Evolutionary conservation across 441 rosid species (phyloP).

Genomic region (Gossypium lobatum): DNA sequence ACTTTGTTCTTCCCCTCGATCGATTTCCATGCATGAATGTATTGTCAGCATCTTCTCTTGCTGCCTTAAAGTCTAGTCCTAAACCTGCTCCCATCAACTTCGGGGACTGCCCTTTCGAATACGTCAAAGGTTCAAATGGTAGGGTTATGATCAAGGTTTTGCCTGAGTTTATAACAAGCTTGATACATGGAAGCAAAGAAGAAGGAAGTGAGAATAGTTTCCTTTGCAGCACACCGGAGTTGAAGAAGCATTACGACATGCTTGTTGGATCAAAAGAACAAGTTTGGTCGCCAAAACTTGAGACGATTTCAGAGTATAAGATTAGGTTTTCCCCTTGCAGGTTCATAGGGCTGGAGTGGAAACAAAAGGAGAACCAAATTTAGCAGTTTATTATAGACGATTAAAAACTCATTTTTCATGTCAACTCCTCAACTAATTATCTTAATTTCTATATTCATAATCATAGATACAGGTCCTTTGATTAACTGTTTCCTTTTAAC

Average conservation of each 20-base stretch:
- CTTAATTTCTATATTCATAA: background rate
- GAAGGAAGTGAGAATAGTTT: conserved; percentile 14
- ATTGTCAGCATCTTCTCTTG: conserved; percentile 53
- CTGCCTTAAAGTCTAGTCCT: conserved; percentile 40
- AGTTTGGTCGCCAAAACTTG: conserved; percentile 80
- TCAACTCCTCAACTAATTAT: no score
- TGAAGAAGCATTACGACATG: conserved; percentile 77
- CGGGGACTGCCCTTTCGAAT: conserved; percentile 59
- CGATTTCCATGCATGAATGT: conserved; percentile 34
- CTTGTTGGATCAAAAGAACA: conserved; percentile 67
- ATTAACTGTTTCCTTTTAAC: background rate
- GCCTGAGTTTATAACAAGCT: conserved; percentile 56
- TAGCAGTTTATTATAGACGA: background rate
- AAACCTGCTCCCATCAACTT: conserved; percentile 30
- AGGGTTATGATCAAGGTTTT: conserved; percentile 56
- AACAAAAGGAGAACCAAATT: conserved; percentile 27
- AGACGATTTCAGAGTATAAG: conserved; percentile 69
- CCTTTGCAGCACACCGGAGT: conserved; percentile 82
- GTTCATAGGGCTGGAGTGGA: conserved; percentile 51
- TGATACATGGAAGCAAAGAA: conserved; percentile 28
- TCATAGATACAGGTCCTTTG: background rate
- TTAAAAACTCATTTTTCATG: no score
- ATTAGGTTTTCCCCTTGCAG: conserved; percentile 64
- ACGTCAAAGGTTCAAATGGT: conserved; percentile 44
- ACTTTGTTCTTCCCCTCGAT: conserved; percentile 72